Conservation (phyloP, 345 rosid species). For the Ceriops decandra region DNA sequence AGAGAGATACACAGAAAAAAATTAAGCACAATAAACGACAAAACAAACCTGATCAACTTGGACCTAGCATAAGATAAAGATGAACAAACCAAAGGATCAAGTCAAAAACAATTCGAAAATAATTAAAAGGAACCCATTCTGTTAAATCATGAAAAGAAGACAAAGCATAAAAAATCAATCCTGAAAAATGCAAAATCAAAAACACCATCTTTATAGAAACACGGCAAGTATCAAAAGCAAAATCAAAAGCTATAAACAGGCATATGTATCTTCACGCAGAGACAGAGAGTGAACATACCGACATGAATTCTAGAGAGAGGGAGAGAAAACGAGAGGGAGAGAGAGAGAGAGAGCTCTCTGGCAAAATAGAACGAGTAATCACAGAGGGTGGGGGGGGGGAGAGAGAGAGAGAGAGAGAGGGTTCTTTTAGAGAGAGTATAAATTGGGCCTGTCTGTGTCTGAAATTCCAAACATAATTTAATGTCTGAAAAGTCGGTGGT, state of each 20-base stretch:
- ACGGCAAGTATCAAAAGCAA: conserved; percentile 2
- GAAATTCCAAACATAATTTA: neutral
- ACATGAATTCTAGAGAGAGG: conserved; percentile 43
- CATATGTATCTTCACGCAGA: neutral
- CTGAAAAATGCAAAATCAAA: neutral
- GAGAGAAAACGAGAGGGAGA: conserved; percentile 7
- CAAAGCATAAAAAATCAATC: conserved; percentile 3
- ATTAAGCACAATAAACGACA: neutral
- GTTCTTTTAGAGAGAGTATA: neutral
- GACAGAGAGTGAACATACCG: conserved; percentile 43
- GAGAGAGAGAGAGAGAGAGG: neutral
- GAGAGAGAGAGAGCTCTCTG: neutral
- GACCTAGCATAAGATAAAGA: neutral
- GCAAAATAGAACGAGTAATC: no score
- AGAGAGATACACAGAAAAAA: neutral
- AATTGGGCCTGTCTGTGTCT: neutral
- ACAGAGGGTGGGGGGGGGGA: neutral
- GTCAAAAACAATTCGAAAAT: neutral
- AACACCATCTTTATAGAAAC: neutral
- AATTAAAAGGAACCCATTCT: neutral
- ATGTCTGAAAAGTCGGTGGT: neutral
- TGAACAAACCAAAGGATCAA: neutral
- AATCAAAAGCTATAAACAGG: conserved; percentile 6
- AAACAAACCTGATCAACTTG: conserved; percentile 10
- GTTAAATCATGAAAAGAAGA: conserved; percentile 8